Conservation (phyloP, 2,329 filamentous ascomycete genomes). For the Lachnum nothofagi region DNA sequence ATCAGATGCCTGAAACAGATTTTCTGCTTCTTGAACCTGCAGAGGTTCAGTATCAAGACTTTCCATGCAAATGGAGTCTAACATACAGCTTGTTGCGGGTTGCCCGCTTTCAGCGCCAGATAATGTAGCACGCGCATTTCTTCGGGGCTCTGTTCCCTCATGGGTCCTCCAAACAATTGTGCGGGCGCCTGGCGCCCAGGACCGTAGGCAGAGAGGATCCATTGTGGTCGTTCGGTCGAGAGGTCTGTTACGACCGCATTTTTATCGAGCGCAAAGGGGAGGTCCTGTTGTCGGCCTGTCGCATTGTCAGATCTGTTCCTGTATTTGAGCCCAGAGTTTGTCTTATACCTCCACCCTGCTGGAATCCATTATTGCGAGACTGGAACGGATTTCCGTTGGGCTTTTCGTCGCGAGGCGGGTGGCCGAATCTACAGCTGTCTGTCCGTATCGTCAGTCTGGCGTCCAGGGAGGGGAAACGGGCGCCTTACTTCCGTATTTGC, state of each 20-base stretch:
- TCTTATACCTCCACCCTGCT: slow-evolving; percentile 17
- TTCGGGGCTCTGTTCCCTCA: slow-evolving; percentile 81
- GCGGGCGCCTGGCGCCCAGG: slow-evolving; percentile 71
- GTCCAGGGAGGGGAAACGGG: neutral
- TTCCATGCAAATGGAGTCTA: slow-evolving; percentile 1
- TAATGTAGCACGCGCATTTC: slow-evolving; percentile 81
- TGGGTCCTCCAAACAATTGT: slow-evolving; percentile 75
- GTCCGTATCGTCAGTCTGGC: slow-evolving; percentile 17
- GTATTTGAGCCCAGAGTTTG: neutral
- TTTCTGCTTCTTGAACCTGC: slow-evolving; percentile 56
- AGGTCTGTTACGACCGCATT: slow-evolving; percentile 63
- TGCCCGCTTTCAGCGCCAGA: slow-evolving; percentile 56
- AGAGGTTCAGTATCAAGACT: slow-evolving; percentile 6
- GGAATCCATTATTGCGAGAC: slow-evolving; percentile 15
- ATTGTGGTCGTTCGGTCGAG: slow-evolving; percentile 66
- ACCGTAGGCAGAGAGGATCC: slow-evolving; percentile 82
- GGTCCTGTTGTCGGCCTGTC: neutral
- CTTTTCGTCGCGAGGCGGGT: slow-evolving; percentile 38
- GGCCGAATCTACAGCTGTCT: slow-evolving; percentile 57
- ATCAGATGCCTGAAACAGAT: slow-evolving; percentile 58
- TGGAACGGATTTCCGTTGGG: slow-evolving; percentile 29
- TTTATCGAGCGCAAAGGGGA: slow-evolving; percentile 28
- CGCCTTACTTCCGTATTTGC: slow-evolving; percentile 42
- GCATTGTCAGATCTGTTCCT: slow-evolving; percentile 5
- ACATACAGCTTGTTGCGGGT: slow-evolving; percentile 43